phyloP scores from a whole-genome alignment of 257 asterid species.

The Salvia hispanica region DNA sequence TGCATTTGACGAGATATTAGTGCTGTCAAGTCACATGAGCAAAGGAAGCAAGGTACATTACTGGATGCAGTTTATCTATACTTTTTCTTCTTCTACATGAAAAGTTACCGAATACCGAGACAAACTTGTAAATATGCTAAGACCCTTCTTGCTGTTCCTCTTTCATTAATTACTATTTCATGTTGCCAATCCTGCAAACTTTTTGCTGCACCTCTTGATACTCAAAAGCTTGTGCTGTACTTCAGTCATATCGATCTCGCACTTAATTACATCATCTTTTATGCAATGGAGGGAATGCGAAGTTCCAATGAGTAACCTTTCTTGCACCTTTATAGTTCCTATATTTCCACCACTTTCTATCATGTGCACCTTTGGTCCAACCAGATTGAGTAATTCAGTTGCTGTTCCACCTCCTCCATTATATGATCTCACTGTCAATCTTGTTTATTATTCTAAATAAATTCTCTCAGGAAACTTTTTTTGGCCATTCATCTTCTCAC shows the following conservation, averaged over 20 bases:
- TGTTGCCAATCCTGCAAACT: background rate
- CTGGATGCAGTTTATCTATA: background rate
- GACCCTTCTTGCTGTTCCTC: background rate
- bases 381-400: background rate
- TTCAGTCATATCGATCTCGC: conserved; percentile 9
- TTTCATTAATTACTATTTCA: background rate
- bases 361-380: background rate
- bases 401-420: background rate
- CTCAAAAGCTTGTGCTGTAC: conserved; percentile 1
- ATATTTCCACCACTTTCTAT: conserved; percentile 1
- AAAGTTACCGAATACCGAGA: background rate
- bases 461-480: background rate
- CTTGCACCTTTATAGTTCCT: conserved; percentile 13
- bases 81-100: conserved; percentile 18
- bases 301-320: background rate
- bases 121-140: conserved; percentile 16
- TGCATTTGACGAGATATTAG: conserved; percentile 72
- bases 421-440: background rate
- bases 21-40: conserved; percentile 88
- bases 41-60: conserved; percentile 70
- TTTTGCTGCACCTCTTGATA: background rate
- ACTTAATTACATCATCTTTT: too few species aligned
- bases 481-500: conserved; percentile 6
- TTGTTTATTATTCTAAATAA: conserved; percentile 13
- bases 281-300: too few species aligned